Percentiles rank a stretch among this genome's conserved stretches.
Conservation (phyloP, 768 basidiomycete genomes). For the Kwoniella sp. region DNA sequence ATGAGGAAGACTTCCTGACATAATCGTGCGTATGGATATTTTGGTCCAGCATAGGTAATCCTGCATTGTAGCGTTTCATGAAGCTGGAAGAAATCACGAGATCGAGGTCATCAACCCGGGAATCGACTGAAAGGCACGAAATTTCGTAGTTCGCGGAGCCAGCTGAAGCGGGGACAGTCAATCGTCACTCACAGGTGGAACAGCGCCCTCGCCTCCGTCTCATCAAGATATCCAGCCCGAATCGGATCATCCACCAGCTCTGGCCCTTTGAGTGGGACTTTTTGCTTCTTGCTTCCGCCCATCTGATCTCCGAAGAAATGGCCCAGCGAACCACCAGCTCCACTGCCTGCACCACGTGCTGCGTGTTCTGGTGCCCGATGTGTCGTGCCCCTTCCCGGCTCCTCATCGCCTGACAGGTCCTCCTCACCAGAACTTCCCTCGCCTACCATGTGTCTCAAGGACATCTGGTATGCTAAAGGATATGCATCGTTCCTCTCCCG, state of each 20-base stretch:
- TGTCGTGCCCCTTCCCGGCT: not conserved
- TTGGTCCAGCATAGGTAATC: constrained; percentile 27
- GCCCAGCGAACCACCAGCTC: not conserved
- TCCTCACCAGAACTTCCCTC: constrained; percentile 12
- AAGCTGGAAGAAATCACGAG: constrained; percentile 17
- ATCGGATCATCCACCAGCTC: constrained; percentile 36
- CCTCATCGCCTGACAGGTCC: constrained; percentile 1
- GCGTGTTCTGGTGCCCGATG: not conserved
- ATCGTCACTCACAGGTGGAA: constrained; percentile 37
- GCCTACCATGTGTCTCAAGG: constrained; percentile 28
- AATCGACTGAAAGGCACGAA: not conserved
- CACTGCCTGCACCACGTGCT: not conserved
- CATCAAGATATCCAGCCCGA: constrained; percentile 26
- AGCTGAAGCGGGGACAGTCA: not conserved
- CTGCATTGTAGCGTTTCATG: constrained; percentile 26
- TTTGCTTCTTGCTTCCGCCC: constrained; percentile 10
- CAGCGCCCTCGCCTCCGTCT: constrained; percentile 30
- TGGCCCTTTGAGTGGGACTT: constrained; percentile 11
- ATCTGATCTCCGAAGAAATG: not conserved
- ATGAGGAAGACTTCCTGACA: constrained; percentile 27
- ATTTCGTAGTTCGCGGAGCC: not conserved
- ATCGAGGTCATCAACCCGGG: not conserved
- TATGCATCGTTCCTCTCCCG: constrained; percentile 7
- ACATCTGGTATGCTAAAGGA: constrained; percentile 19
- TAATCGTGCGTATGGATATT: constrained; percentile 31